These are phyloP conservation scores for Dictyostelium capitatum DNA, from an alignment of 78 protist species.

Conservation along the genomic window DNA sequence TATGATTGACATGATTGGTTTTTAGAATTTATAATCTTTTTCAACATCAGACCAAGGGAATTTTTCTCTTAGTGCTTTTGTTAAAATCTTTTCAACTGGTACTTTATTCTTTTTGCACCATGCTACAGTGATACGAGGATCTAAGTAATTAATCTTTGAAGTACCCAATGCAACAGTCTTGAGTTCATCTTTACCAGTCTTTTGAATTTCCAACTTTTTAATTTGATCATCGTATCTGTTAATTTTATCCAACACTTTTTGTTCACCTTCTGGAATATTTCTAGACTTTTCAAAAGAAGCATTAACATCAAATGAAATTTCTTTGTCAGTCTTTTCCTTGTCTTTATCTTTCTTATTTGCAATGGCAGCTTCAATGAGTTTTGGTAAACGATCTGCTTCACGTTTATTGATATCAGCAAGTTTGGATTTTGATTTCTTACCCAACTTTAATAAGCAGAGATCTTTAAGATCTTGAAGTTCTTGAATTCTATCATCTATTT, in stretches of 20 bases:
- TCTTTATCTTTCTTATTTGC: neutral
- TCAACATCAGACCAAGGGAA: constrained; percentile 94
- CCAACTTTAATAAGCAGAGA: neutral
- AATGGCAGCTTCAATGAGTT: constrained; percentile 4
- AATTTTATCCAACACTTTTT: neutral
- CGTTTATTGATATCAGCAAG: constrained; percentile 15
- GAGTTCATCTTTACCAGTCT: constrained; percentile 86
- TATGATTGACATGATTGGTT: too few relatives aligned
- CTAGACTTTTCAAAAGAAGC: constrained; percentile 61
- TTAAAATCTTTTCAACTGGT: constrained; percentile 87
- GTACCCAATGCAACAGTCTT: constrained; percentile 96
- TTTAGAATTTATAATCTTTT: constrained; percentile 79
- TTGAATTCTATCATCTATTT: constrained; percentile 45
- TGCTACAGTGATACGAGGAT: constrained; percentile 99
- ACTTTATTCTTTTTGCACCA: constrained; percentile 95
- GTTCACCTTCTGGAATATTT: constrained; percentile 27
- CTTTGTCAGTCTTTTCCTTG: constrained; percentile 25
- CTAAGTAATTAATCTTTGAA: constrained; percentile 98
- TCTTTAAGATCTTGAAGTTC: constrained; percentile 39
- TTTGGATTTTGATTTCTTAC: neutral
- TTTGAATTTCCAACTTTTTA: constrained; percentile 42
- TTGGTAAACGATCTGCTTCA: constrained; percentile 42
- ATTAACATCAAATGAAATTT: constrained; percentile 25
- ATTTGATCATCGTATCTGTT: constrained; percentile 51
- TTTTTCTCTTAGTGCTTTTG: constrained; percentile 87